Percentiles rank a stretch among this genome's conserved stretches.
Evolutionary conservation across 1,284 basidiomycete species (phyloP).

Genomic region (Termitomyces sp.): DNA sequence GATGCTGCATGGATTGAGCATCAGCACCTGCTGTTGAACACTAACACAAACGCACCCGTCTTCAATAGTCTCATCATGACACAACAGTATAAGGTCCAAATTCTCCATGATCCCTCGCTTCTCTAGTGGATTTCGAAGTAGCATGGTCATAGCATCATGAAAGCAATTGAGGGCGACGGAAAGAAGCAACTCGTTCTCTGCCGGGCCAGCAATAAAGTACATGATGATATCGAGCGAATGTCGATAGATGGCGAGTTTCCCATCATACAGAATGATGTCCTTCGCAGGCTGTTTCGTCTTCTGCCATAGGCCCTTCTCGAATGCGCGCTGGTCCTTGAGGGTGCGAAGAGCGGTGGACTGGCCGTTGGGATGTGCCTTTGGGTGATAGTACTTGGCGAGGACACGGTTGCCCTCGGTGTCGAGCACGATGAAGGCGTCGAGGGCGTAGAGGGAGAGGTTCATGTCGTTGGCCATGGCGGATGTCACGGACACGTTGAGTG

Average conservation of each 20-base stretch:
- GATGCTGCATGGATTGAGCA: constrained; percentile 51
- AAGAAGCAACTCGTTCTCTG: constrained; percentile 97
- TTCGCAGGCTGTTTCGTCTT: constrained; percentile 86
- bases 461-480: constrained; percentile 22
- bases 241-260: constrained; percentile 90
- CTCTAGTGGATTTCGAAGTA: constrained; percentile 91
- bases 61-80: constrained; percentile 96
- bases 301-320: constrained; percentile 93
- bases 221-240: constrained; percentile 94
- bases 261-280: constrained; percentile 92
- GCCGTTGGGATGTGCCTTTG: constrained; percentile 61
- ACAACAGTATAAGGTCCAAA: constrained; percentile 88
- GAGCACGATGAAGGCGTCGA: constrained; percentile 86
- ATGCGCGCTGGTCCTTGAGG: constrained; percentile 90
- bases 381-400: constrained; percentile 91
- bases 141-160: constrained; percentile 79
- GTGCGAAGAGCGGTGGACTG: constrained; percentile 64
- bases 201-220: constrained; percentile 86
- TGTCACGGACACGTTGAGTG: constrained; percentile 1
- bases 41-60: constrained; percentile 73
- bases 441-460: constrained; percentile 85
- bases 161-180: constrained; percentile 80
- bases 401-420: constrained; percentile 94
- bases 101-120: constrained; percentile 95
- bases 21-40: neutral